Conservation (phyloP, 2,329 filamentous ascomycete species). For the Chaetomium olivaceum region DNA sequence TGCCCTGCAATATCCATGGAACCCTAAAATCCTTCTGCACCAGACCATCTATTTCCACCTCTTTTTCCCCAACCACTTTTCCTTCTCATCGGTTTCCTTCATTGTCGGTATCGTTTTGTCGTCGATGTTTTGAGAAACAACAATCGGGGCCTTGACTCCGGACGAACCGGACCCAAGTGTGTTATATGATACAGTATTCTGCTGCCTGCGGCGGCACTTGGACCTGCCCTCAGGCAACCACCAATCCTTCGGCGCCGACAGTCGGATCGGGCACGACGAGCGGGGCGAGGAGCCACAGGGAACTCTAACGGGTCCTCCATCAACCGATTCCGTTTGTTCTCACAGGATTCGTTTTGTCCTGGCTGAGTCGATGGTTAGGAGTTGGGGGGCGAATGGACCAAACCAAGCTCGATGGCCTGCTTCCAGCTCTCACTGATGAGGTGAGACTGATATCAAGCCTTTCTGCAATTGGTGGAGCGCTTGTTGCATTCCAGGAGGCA, state of each 20-base stretch:
- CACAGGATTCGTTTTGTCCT: background rate
- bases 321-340: background rate
- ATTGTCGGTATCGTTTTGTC: background rate
- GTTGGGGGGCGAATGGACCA: background rate
- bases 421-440: background rate
- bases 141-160: background rate
- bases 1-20: slow-evolving; percentile 1
- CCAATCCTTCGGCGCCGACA: slow-evolving; percentile 7
- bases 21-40: background rate
- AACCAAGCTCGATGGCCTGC: background rate
- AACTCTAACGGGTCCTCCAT: background rate
- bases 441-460: background rate
- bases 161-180: background rate
- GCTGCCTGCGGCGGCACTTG: slow-evolving; percentile 12
- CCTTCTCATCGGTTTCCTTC: background rate
- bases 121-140: background rate
- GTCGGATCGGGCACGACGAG: background rate
- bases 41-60: background rate
- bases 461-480: background rate
- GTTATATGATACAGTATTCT: slow-evolving; percentile 3
- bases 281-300: background rate
- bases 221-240: slow-evolving; percentile 16
- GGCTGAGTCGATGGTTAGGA: background rate
- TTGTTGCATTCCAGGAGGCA: background rate
- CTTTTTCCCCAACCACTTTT: background rate